Percentiles rank a stretch among this genome's conserved stretches.
Evolutionary conservation across 2,329 filamentous ascomycete species (phyloP).

Genomic region (Escovopsis sp.): DNA sequence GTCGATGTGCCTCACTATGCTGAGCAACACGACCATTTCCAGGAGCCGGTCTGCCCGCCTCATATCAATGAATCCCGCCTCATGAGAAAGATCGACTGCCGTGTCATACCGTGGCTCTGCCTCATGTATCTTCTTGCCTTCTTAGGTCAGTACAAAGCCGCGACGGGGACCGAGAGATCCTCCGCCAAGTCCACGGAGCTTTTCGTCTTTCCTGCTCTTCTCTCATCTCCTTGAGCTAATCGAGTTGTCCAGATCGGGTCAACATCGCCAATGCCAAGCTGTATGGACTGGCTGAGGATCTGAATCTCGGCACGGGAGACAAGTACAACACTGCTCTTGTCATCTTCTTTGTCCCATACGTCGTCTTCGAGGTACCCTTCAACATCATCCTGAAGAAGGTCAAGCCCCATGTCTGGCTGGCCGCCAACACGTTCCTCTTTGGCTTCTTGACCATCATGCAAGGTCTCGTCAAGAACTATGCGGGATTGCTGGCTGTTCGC

Average conservation of each 20-base stretch:
- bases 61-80: conserved; percentile 49
- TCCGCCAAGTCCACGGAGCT: too few relatives aligned
- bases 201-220: not conserved
- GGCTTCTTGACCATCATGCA: conserved; percentile 61
- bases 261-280: conserved; percentile 67
- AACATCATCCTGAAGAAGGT: conserved; percentile 49
- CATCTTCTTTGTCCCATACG: conserved; percentile 71
- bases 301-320: conserved; percentile 33
- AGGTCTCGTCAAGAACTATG: conserved; percentile 64
- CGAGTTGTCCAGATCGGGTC: conserved; percentile 37
- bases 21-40: not conserved
- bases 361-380: conserved; percentile 56
- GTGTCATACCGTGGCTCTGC: conserved; percentile 56
- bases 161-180: too few relatives aligned
- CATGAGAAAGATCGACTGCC: conserved; percentile 54
- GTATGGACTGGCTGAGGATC: conserved; percentile 47
- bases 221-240: not conserved
- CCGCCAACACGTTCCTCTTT: conserved; percentile 72
- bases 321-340: conserved; percentile 64
- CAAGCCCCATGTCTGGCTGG: conserved; percentile 54
- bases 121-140: conserved; percentile 59
- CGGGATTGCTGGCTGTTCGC: conserved; percentile 59
- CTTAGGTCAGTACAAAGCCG: conserved; percentile 33
- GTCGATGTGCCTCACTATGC: conserved; percentile 4
- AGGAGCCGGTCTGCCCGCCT: conserved; percentile 24